Conservation (phyloP, 2,329 filamentous ascomycete species). For the Fusarium euwallaceae region DNA sequence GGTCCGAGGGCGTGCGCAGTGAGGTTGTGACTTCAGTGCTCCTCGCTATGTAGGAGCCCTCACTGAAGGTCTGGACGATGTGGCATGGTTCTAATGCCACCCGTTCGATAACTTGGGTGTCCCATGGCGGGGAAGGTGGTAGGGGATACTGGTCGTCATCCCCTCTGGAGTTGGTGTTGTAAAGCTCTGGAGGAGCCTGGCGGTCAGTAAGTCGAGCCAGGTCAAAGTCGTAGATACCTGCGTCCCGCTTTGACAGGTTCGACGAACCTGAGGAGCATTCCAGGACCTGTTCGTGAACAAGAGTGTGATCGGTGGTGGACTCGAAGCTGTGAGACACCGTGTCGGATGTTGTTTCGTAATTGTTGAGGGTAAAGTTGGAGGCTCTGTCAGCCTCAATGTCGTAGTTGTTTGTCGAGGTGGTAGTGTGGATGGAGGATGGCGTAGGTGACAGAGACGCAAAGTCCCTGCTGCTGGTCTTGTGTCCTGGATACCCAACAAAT, state of each 20-base stretch:
- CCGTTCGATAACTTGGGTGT: slow-evolving; percentile 1
- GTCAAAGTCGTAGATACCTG: neutral
- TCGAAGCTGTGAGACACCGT: slow-evolving; percentile 5
- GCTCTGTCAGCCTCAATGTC: slow-evolving; percentile 21
- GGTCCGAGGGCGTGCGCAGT: slow-evolving; percentile 13
- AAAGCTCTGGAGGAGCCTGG: neutral
- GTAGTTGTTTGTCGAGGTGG: neutral
- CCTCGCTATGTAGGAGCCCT: slow-evolving; percentile 32
- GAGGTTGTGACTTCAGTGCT: slow-evolving; percentile 33
- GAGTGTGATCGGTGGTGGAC: neutral
- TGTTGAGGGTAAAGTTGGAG: slow-evolving; percentile 7
- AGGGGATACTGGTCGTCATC: neutral
- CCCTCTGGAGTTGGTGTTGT: neutral
- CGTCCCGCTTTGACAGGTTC: slow-evolving; percentile 7
- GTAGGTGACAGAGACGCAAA: slow-evolving; percentile 12
- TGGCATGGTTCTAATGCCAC: slow-evolving; percentile 21
- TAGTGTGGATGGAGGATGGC: neutral
- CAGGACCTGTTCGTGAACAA: neutral
- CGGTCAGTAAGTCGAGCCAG: neutral
- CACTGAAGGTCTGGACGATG: slow-evolving; percentile 27
- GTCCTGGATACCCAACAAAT: neutral
- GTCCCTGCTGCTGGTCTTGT: neutral
- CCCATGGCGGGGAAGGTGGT: slow-evolving; percentile 7
- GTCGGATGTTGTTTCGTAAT: slow-evolving; percentile 5
- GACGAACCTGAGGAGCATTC: slow-evolving; percentile 13